Conservation (phyloP, 768 basidiomycete genomes). For the Suillus occidentalis region DNA sequence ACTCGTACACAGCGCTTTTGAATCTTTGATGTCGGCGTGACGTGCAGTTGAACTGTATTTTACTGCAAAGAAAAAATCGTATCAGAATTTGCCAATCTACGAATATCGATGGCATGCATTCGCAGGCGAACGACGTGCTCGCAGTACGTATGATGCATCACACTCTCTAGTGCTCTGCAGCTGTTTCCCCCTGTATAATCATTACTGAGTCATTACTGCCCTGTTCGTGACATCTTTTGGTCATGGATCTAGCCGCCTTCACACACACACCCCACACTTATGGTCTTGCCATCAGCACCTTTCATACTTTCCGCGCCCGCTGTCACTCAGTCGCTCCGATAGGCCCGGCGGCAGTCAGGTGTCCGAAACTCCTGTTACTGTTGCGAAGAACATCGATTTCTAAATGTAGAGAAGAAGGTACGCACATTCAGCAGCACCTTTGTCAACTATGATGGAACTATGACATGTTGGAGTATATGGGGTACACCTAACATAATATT, state of each 20-base stretch:
- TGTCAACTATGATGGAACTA: too few relatives aligned
- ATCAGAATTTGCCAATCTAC: background rate
- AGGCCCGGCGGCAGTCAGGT: background rate
- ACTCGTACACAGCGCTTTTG: background rate
- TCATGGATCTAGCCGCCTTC: background rate
- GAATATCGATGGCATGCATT: background rate
- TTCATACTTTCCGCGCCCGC: background rate
- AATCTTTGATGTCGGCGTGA: background rate
- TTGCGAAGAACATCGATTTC: too few relatives aligned
- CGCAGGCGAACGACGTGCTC: background rate
- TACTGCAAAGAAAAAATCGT: background rate
- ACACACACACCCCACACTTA: background rate
- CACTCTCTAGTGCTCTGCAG: background rate
- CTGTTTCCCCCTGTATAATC: background rate
- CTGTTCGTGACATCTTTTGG: background rate
- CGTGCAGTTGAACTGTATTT: background rate
- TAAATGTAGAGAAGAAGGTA: too few relatives aligned
- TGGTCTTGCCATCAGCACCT: background rate
- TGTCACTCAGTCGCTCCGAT: background rate
- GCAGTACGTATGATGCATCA: background rate
- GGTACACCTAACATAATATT: too few relatives aligned
- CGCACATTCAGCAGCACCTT: too few relatives aligned
- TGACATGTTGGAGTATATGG: too few relatives aligned
- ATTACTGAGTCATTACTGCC: background rate
- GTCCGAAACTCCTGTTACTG: too few relatives aligned